phyloP scores from a whole-genome alignment of 2,329 filamentous ascomycete genomes.

The Neonectria coccinea region DNA sequence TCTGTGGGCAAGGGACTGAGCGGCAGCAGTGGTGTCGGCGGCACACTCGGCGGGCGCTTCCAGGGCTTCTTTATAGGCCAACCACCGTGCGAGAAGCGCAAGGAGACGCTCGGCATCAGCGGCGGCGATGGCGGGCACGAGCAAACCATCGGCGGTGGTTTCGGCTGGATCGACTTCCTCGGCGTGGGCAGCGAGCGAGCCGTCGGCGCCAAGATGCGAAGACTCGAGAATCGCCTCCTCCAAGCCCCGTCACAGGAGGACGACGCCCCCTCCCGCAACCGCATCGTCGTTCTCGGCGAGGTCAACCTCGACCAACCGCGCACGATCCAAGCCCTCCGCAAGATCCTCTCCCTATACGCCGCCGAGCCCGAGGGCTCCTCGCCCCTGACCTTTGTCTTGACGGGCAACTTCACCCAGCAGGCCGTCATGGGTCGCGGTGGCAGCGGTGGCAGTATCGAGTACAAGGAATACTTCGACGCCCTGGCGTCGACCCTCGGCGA shows the following conservation, averaged over 20 bases:
- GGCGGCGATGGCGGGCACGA: constrained; percentile 68
- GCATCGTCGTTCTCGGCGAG: constrained; percentile 84
- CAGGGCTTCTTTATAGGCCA: constrained; percentile 91
- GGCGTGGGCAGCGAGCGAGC: constrained; percentile 91
- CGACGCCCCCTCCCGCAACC: constrained; percentile 56
- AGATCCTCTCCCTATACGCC: constrained; percentile 81
- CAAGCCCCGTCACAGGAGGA: constrained; percentile 52
- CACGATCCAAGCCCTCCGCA: constrained; percentile 83
- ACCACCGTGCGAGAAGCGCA: constrained; percentile 88
- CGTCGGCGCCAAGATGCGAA: constrained; percentile 84
- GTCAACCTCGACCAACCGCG: constrained; percentile 86
- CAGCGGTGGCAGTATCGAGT: constrained; percentile 88
- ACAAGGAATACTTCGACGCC: constrained; percentile 95
- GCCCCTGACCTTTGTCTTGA: constrained; percentile 83
- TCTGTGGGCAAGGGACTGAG: constrained; percentile 77
- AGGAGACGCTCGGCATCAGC: constrained; percentile 79
- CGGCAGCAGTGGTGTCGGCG: constrained; percentile 84
- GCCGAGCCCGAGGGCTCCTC: constrained; percentile 70
- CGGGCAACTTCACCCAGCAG: constrained; percentile 83
- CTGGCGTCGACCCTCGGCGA: constrained; percentile 86
- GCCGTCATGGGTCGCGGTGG: constrained; percentile 75
- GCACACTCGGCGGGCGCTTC: constrained; percentile 91
- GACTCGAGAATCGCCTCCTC: constrained; percentile 77
- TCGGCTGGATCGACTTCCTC: constrained; percentile 97
- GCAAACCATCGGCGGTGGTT: constrained; percentile 79